Percentiles rank a stretch among this genome's conserved stretches.
These are phyloP conservation scores for Blastocrithidia nonstop DNA, from an alignment of 208 protist genomes.

Conservation along the genomic window DNA sequence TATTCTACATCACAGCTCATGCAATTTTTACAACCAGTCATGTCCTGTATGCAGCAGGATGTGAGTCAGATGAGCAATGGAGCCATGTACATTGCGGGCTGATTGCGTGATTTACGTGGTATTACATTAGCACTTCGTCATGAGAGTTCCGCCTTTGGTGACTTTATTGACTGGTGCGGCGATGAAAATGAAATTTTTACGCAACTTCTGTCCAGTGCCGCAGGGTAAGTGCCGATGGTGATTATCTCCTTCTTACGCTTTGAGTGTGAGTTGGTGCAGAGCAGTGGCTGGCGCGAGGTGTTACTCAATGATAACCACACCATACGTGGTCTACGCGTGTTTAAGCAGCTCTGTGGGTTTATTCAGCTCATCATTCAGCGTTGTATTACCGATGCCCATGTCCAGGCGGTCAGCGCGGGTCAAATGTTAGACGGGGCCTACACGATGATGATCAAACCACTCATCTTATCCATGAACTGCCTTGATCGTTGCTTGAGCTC, in stretches of 20 bases:
- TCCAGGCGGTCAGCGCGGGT: conserved; percentile 5
- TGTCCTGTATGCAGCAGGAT: conserved; percentile 50
- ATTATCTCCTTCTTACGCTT: conserved; percentile 57
- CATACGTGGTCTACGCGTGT: conserved; percentile 53
- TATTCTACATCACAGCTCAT: conserved; percentile 21
- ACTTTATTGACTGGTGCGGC: conserved; percentile 73
- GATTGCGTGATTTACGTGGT: conserved; percentile 70
- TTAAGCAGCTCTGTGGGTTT: conserved; percentile 47
- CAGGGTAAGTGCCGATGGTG: conserved; percentile 36
- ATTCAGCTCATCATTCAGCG: conserved; percentile 46
- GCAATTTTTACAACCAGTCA: conserved; percentile 41
- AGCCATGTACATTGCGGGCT: conserved; percentile 62
- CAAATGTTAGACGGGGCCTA: conserved; percentile 12
- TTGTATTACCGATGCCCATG: conserved; percentile 10
- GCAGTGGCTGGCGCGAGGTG: conserved; percentile 15
- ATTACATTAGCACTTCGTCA: conserved; percentile 33
- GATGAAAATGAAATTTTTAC: conserved; percentile 23
- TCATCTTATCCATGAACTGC: conserved; percentile 44
- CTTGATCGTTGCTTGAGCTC: conserved; percentile 40
- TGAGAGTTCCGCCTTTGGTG: conserved; percentile 17
- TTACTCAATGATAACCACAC: conserved; percentile 23
- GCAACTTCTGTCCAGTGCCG: conserved; percentile 16
- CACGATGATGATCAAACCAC: conserved; percentile 64
- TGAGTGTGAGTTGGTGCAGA: conserved; percentile 39
- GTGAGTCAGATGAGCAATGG: conserved; percentile 21